A percentile compares a stretch with the other conserved stretches of the same genome.
Evolutionary conservation across 2,329 filamentous ascomycete genomes (phyloP).

Genomic region (Cercospora zeae-maydis): DNA sequence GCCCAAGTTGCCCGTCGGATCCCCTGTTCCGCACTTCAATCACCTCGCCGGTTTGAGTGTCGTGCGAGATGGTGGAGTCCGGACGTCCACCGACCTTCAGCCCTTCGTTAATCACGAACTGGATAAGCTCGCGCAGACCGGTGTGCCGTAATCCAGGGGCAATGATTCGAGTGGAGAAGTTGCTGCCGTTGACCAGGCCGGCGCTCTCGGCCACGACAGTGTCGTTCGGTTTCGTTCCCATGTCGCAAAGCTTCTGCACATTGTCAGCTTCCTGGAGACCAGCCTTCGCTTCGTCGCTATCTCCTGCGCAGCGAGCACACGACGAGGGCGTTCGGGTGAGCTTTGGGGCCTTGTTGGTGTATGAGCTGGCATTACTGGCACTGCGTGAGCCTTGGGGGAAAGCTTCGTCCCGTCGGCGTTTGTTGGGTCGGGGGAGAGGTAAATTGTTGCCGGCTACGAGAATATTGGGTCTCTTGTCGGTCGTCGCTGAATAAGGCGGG

Average conservation of each 20-base stretch:
- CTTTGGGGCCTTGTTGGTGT: conserved; percentile 19
- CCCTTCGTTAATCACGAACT: conserved; percentile 52
- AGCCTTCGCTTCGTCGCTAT: conserved; percentile 23
- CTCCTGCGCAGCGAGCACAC: conserved; percentile 19
- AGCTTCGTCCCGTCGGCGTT: conserved; percentile 43
- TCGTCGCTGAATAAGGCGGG: conserved; percentile 25
- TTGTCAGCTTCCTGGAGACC: conserved; percentile 32
- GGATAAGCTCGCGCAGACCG: conserved; percentile 48
- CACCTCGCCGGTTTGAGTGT: conserved; percentile 47
- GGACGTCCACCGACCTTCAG: conserved; percentile 52
- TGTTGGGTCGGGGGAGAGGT: conserved; percentile 41
- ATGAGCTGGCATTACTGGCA: conserved; percentile 27
- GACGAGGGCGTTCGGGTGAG: conserved; percentile 14
- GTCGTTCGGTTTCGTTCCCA: conserved; percentile 14
- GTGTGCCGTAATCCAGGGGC: conserved; percentile 48
- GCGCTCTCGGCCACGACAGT: conserved; percentile 17
- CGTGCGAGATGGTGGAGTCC: conserved; percentile 49
- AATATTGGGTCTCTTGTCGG: conserved; percentile 43
- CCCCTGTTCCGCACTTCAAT: conserved; percentile 48
- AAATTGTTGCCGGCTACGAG: conserved; percentile 44
- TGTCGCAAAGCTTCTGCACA: conserved; percentile 20
- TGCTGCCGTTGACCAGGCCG: conserved; percentile 8
- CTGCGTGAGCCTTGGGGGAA: conserved; percentile 22
- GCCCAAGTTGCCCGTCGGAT: conserved; percentile 44
- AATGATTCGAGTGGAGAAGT: conserved; percentile 34